Evolutionary conservation across 805 yeast genomes (phyloP), one percentile per base, ranked within the genome.

Genomic region (Cyberlindnera xishuangbannaensis): DNA sequence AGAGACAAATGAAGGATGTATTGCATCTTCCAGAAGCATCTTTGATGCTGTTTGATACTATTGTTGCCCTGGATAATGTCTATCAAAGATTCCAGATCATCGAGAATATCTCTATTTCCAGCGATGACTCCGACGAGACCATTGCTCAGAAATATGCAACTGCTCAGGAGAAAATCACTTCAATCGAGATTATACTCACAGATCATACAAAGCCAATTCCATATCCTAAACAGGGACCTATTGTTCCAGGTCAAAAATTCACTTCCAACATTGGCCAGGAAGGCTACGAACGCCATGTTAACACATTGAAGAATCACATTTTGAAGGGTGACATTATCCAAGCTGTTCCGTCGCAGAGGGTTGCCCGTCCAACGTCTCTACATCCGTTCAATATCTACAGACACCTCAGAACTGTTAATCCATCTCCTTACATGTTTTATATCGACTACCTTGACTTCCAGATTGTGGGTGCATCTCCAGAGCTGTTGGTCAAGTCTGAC

Each of bases 391-490:
- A 92, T 62, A 83, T 92, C 29, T 92, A 90, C 63, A 80, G 95
- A 47, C 97, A 90, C 54, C 69, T 92, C 50, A 74, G 98, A 55
- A 83, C 95, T 0, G 97, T 92, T 30, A 92, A 92, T 61, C 98
- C 99, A 9, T 86, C 97, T 2, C 99, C 99, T 18, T 92, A 92
- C 58, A 71, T 92, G 69, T 92, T 92, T 57, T 92, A 87, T 61
- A 78, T 92, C 45, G 97, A 92, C 56, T 82, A 84, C 51, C 56
- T 83, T 38, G 96, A 86, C 47, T 92, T 90, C 67, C 96, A 88
- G 58, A 73, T 92, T 30, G 90, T 92, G 36, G 98, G 99, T 30
- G 99, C 99, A 0, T 86, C 96, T 10, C 99, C 99, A 2, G 98
- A 92, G 58, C 63, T 90, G 36, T 67, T 92, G 37, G 97, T 90